These are phyloP conservation scores for Lophiostoma macrostomum DNA, from an alignment of 495 filamentous ascomycete species.

Conservation along the genomic window DNA sequence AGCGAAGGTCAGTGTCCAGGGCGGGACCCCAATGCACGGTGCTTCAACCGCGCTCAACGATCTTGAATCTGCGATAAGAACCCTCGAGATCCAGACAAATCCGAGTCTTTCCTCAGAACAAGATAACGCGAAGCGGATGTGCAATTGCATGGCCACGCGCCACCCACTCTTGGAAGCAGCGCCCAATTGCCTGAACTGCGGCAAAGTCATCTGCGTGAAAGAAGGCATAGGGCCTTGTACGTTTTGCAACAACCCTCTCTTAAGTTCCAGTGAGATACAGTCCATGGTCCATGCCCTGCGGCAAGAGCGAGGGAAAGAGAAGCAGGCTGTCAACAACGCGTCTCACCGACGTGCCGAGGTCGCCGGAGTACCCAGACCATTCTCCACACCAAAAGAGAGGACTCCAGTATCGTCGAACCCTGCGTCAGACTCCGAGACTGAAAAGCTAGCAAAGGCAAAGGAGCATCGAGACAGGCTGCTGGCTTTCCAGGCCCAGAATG, in stretches of 20 bases:
- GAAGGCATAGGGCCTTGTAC: constrained; percentile 94
- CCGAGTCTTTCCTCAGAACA: constrained; percentile 56
- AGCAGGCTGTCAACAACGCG: constrained; percentile 72
- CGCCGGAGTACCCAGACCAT: constrained; percentile 44
- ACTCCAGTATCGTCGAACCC: constrained; percentile 45
- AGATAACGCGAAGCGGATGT: constrained; percentile 55
- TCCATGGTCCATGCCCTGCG: constrained; percentile 82
- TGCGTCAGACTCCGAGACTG: constrained; percentile 43
- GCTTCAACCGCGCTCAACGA: constrained; percentile 73
- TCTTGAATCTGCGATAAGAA: constrained; percentile 86
- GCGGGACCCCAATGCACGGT: constrained; percentile 73
- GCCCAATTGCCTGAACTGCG: constrained; percentile 89
- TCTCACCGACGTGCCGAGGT: constrained; percentile 64
- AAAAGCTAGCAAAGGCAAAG: constrained; percentile 51
- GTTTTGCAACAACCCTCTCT: constrained; percentile 73
- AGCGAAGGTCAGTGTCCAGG: constrained; percentile 64
- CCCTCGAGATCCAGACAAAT: constrained; percentile 86
- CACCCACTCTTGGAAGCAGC: constrained; percentile 83
- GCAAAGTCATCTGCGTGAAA: constrained; percentile 94
- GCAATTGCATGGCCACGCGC: constrained; percentile 78
- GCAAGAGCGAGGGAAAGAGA: constrained; percentile 81
- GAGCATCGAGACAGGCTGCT: constrained; percentile 83
- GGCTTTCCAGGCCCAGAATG: constrained; percentile 82
- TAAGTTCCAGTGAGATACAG: constrained; percentile 69
- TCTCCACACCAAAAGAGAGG: constrained; percentile 26